Evolutionary conservation across 2,329 filamentous ascomycete species (phyloP).

Genomic region (Talaromyces funiculosus): DNA sequence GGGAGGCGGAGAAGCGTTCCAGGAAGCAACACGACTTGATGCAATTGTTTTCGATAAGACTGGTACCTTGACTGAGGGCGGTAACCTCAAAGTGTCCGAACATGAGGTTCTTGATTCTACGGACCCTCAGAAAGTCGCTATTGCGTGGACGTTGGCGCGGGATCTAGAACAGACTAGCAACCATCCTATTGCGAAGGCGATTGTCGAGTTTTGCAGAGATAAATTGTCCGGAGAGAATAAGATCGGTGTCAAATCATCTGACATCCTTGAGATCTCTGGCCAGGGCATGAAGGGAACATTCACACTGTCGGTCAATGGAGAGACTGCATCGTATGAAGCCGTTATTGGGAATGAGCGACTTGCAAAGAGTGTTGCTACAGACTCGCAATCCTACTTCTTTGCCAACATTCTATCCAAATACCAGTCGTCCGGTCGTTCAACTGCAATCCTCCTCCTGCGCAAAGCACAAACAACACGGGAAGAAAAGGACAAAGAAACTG

Average conservation of each 20-base stretch:
- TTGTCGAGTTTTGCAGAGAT: conserved; percentile 45
- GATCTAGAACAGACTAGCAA: conserved; percentile 54
- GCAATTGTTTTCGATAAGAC: conserved; percentile 87
- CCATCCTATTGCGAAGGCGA: conserved; percentile 55
- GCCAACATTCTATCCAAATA: conserved; percentile 33
- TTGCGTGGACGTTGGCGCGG: conserved; percentile 44
- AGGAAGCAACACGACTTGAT: conserved; percentile 72
- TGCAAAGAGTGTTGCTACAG: conserved; percentile 29
- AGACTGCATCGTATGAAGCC: conserved; percentile 37
- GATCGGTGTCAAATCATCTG: conserved; percentile 25
- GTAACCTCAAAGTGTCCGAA: conserved; percentile 52
- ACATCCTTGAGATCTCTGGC: conserved; percentile 51
- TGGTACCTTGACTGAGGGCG: conserved; percentile 68
- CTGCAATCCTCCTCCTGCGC: conserved; percentile 40
- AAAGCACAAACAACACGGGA: not conserved
- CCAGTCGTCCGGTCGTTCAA: conserved; percentile 40
- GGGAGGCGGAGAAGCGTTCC: conserved; percentile 78
- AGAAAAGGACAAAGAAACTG: not conserved
- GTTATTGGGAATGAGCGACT: conserved; percentile 56
- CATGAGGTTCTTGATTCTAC: conserved; percentile 36
- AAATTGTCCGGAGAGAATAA: conserved; percentile 10
- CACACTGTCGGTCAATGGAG: conserved; percentile 24
- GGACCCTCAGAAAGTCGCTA: conserved; percentile 28
- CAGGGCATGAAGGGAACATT: conserved; percentile 54
- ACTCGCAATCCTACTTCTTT: conserved; percentile 29